A percentile compares a stretch with the other conserved stretches of the same genome.
Evolutionary conservation across 352 stramenopile species (phyloP).

Genomic region (Peronosclerospora sorghi): DNA sequence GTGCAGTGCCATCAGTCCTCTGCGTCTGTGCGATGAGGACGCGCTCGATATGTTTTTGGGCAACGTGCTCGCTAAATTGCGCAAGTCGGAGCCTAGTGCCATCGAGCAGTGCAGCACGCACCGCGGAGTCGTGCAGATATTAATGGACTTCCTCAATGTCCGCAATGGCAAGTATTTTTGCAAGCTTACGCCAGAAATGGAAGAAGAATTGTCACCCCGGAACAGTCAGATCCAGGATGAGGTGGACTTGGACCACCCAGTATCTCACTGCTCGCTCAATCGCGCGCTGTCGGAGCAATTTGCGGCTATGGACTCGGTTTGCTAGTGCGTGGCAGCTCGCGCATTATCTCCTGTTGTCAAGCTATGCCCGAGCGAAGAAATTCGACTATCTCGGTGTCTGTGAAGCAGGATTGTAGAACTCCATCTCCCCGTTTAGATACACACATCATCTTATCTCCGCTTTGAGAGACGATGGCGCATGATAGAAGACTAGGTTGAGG

Average conservation of each 20-base stretch:
- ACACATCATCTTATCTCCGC: no score
- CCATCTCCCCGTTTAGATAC: no score
- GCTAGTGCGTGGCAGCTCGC: no score
- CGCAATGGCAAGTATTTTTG: constrained; percentile 71
- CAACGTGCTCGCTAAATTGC: constrained; percentile 44
- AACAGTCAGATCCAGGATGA: constrained; percentile 24
- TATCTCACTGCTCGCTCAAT: constrained; percentile 64
- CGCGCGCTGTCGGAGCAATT: constrained; percentile 70
- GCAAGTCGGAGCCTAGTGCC: constrained; percentile 22
- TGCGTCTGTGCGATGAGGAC: constrained; percentile 41
- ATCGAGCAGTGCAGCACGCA: constrained; percentile 53
- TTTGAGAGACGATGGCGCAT: no score
- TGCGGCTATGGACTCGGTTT: constrained; percentile 65
- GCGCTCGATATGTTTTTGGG: constrained; percentile 48
- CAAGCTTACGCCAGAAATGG: constrained; percentile 25
- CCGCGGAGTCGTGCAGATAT: constrained; percentile 68
- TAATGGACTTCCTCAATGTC: constrained; percentile 79
- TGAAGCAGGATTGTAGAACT: no score
- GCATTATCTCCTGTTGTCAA: no score
- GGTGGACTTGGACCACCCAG: constrained; percentile 48
- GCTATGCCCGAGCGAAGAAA: no score
- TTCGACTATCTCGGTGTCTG: no score
- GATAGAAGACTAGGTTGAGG: no score
- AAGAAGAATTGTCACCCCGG: constrained; percentile 13
- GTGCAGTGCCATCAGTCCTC: constrained; percentile 28